phyloP scores from a whole-genome alignment of 2,329 filamentous ascomycete genomes.

The Alternaria dauci region DNA sequence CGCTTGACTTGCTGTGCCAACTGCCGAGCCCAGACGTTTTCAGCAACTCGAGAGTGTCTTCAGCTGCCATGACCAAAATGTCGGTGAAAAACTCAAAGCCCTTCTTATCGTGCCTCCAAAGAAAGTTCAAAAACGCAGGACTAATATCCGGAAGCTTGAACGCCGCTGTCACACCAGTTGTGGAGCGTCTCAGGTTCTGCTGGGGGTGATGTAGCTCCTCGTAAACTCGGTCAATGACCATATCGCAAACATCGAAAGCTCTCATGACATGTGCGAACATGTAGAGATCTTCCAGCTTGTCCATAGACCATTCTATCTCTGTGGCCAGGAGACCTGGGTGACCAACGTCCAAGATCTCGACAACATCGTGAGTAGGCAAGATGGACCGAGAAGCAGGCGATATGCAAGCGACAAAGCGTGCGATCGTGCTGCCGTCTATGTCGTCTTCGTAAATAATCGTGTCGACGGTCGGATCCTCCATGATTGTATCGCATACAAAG shows the following conservation, averaged over 20 bases:
- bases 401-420: conserved; percentile 6
- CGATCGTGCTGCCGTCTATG: conserved; percentile 3
- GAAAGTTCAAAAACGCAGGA: conserved; percentile 7
- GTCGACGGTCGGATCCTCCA: neutral
- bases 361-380: conserved; percentile 5
- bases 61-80: neutral
- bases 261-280: neutral
- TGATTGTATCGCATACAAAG: neutral
- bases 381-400: neutral
- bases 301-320: conserved; percentile 7
- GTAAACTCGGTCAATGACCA: conserved; percentile 9
- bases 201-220: neutral
- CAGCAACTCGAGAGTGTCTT: neutral
- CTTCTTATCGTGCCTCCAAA: neutral
- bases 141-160: neutral
- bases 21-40: neutral
- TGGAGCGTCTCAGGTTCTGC: neutral
- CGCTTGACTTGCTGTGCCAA: neutral
- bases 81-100: conserved; percentile 3
- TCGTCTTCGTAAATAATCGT: conserved; percentile 4
- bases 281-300: conserved; percentile 6
- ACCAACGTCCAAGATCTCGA: neutral
- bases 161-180: neutral
- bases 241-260: conserved; percentile 7
- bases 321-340: neutral